Evolutionary conservation across 2,329 filamentous ascomycete genomes (phyloP).

Genomic region (Mycogone perniciosa): DNA sequence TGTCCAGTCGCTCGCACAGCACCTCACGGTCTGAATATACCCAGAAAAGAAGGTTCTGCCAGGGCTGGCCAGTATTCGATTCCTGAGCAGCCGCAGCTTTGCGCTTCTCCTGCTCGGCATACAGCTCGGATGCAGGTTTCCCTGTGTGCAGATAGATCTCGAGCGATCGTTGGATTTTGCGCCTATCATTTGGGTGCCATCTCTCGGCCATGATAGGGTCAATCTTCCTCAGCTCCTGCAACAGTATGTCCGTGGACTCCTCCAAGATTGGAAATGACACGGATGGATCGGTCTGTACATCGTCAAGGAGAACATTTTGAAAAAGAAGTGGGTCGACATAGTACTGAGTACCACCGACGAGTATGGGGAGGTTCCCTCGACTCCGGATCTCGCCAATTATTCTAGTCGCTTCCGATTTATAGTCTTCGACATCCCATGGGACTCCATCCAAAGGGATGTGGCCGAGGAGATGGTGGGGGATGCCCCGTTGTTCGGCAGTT

Average conservation of each 20-base stretch:
- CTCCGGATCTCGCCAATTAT: conserved; percentile 71
- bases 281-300: conserved; percentile 30
- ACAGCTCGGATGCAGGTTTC: conserved; percentile 75
- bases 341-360: conserved; percentile 94
- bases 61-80: conserved; percentile 23
- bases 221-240: conserved; percentile 67
- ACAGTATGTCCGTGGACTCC: conserved; percentile 62
- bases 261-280: conserved; percentile 62
- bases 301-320: conserved; percentile 49
- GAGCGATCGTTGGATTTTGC: conserved; percentile 84
- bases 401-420: conserved; percentile 61
- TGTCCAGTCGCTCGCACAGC: conserved; percentile 65
- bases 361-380: conserved; percentile 74
- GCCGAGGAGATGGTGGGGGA: conserved; percentile 84
- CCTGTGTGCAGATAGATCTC: conserved; percentile 86
- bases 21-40: conserved; percentile 66
- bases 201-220: conserved; percentile 83
- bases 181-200: conserved; percentile 90
- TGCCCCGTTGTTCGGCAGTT: conserved; percentile 62
- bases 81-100: conserved; percentile 25
- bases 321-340: conserved; percentile 89
- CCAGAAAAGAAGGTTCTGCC: conserved; percentile 73
- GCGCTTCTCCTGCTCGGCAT: conserved; percentile 62
- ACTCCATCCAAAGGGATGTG: conserved; percentile 68
- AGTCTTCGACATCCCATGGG: conserved; percentile 77